phyloP scores from a whole-genome alignment of 345 rosid species.

The Salix purpurea region DNA sequence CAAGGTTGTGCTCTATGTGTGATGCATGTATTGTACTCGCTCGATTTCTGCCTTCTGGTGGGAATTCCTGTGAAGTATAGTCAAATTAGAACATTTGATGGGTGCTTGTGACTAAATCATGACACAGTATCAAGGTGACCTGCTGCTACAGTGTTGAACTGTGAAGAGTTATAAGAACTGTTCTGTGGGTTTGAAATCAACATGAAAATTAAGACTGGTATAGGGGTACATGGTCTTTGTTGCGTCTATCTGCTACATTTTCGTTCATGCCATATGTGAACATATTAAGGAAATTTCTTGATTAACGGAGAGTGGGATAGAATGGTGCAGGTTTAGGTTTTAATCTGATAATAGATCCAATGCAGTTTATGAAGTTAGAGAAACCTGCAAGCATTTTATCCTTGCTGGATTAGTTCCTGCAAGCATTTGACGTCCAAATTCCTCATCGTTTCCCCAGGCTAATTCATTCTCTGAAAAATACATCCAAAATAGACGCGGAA shows the following conservation, averaged over 20 bases:
- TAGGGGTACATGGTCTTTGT: too few species aligned
- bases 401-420: constrained; percentile 80
- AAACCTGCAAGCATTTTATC: constrained; percentile 51
- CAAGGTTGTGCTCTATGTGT: constrained; percentile 41
- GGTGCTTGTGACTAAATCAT: not conserved
- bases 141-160: not conserved
- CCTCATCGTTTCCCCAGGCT: constrained; percentile 75
- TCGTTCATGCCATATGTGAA: too few species aligned
- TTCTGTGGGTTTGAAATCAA: not conserved
- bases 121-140: not conserved
- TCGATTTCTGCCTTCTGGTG: constrained; percentile 39
- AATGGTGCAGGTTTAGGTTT: not conserved
- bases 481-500: not conserved
- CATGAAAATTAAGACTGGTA: not conserved
- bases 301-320: not conserved
- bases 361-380: not conserved
- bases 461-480: constrained; percentile 36
- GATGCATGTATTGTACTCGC: constrained; percentile 33
- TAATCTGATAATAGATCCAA: not conserved
- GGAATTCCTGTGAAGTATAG: constrained; percentile 39
- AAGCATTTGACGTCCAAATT: constrained; percentile 75
- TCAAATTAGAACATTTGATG: not conserved
- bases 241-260: too few species aligned
- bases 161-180: not conserved
- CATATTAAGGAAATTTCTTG: too few species aligned